Percentiles rank a stretch among this genome's conserved stretches.
These are phyloP conservation scores for Pachysandra terminalis DNA, from an alignment of 164 flowering plant species.

Conservation along the genomic window DNA sequence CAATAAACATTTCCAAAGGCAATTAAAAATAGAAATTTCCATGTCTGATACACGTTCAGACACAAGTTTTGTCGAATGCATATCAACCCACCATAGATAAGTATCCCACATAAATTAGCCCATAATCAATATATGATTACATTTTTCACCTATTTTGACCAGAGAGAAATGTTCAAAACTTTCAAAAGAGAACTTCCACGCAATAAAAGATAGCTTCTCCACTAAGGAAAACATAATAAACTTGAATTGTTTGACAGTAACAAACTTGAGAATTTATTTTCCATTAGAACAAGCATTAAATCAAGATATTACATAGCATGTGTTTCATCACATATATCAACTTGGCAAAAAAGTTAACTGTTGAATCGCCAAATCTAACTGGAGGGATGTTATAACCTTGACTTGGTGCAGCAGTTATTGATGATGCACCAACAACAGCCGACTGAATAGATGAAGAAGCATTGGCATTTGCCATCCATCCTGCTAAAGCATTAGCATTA, in stretches of 20 bases:
- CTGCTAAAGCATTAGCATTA: constrained; percentile 68
- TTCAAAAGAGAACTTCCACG: too few species aligned
- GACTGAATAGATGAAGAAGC: constrained; percentile 84
- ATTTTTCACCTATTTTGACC: too few species aligned
- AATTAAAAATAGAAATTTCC: too few species aligned
- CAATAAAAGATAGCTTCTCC: neutral
- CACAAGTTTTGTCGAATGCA: too few species aligned
- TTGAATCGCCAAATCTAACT: too few species aligned
- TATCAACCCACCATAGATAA: too few species aligned
- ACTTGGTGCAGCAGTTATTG: constrained; percentile 61
- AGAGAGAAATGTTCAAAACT: too few species aligned
- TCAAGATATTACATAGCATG: neutral
- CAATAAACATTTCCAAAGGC: too few species aligned
- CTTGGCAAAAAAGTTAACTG: too few species aligned
- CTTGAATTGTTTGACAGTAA: neutral
- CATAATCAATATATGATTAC: neutral
- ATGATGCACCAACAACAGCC: constrained; percentile 75
- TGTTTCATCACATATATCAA: too few species aligned
- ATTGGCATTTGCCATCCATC: constrained; percentile 90
- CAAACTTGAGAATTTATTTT: neutral
- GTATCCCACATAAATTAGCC: neutral
- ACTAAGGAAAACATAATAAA: neutral
- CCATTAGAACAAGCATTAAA: neutral
- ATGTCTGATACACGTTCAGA: too few species aligned
- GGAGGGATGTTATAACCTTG: constrained; percentile 45